Evolutionary conservation across 768 basidiomycete species (phyloP), one percentile per base, ranked within the genome.

Genomic region (Amanita muscaria): DNA sequence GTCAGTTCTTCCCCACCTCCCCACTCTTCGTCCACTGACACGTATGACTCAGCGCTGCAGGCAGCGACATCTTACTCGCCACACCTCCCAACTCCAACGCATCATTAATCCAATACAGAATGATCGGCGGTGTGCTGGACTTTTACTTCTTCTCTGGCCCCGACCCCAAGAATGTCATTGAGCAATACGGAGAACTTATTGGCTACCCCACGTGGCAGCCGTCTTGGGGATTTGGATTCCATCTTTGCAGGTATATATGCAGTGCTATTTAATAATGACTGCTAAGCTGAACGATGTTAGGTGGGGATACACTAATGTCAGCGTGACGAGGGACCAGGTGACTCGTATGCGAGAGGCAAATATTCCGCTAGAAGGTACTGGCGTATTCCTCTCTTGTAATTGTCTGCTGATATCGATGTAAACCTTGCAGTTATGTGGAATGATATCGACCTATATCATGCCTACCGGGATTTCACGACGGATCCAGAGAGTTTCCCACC

Each of bases 201-300:
- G 85, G 85, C 3, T 63, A 74, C 30, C 83, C 86, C 3, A 75
- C 74, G 23, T 80, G 82, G 75, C 77, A 80, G 56, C 85, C 84
- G 2, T 67, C 68, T 29, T 88, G 83, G 81, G 77, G 76, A 4
- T 83, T 88, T 55, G 85, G 86, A 5, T 85, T 85, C 65, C 85
- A 89, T 48, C 69, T 85, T 12, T 82, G 80, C 64, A 71, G 76
- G 69, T 79, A 54, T n/a, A n/a, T n/a, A n/a, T n/a, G n/a, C n/a
- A n/a, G n/a, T n/a, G n/a, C n/a, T n/a, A n/a, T n/a, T n/a, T n/a
- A n/a, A n/a, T n/a, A n/a, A n/a, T n/a, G n/a, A n/a, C n/a, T n/a
- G n/a, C n/a, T n/a, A n/a, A n/a, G n/a, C n/a, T n/a, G n/a, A n/a
- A n/a, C n/a, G n/a, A 25, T 60, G 37, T 59, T 58, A 54, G 65